Evolutionary conservation across 2,329 filamentous ascomycete genomes (phyloP).

Genomic region (Diplocarpon rosae): DNA sequence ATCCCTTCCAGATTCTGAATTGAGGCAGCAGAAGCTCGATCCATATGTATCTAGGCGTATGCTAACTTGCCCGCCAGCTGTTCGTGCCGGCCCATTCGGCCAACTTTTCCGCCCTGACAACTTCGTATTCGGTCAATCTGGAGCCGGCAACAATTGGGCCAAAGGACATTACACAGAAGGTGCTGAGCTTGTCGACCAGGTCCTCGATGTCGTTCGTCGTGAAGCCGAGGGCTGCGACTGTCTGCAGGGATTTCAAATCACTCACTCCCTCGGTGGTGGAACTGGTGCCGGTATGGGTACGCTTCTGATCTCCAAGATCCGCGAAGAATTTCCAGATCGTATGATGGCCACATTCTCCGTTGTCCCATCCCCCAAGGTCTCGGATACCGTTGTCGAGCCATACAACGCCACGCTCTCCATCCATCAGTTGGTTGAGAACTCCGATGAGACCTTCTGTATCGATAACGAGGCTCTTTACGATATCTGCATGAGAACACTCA

Average conservation of each 20-base stretch:
- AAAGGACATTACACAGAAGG: slow-evolving; percentile 99
- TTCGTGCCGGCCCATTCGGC: slow-evolving; percentile 94
- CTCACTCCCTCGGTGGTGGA: slow-evolving; percentile 99
- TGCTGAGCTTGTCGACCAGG: slow-evolving; percentile 96
- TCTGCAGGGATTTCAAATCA: slow-evolving; percentile 99
- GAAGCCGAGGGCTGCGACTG: slow-evolving; percentile 99
- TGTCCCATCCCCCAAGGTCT: slow-evolving; percentile 97
- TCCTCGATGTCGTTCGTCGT: slow-evolving; percentile 95
- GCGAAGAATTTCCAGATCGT: slow-evolving; percentile 98
- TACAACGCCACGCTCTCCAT: slow-evolving; percentile 99
- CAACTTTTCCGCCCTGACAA: slow-evolving; percentile 99
- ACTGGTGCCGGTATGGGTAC: slow-evolving; percentile 99
- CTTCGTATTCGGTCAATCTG: slow-evolving; percentile 99
- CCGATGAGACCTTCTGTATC: slow-evolving; percentile 99
- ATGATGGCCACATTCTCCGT: slow-evolving; percentile 99
- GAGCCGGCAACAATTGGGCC: slow-evolving; percentile 99
- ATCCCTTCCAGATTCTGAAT: too few relatives aligned
- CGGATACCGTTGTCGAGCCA: slow-evolving; percentile 97
- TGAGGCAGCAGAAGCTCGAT: too few relatives aligned
- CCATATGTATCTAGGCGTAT: background rate
- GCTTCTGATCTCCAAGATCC: slow-evolving; percentile 99
- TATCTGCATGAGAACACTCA: slow-evolving; percentile 99
- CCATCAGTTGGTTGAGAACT: slow-evolving; percentile 99
- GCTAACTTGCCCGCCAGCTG: slow-evolving; percentile 34
- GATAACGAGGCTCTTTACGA: slow-evolving; percentile 99